Evolutionary conservation across 495 filamentous ascomycete species (phyloP).

Genomic region (Cryomyces antarcticus): DNA sequence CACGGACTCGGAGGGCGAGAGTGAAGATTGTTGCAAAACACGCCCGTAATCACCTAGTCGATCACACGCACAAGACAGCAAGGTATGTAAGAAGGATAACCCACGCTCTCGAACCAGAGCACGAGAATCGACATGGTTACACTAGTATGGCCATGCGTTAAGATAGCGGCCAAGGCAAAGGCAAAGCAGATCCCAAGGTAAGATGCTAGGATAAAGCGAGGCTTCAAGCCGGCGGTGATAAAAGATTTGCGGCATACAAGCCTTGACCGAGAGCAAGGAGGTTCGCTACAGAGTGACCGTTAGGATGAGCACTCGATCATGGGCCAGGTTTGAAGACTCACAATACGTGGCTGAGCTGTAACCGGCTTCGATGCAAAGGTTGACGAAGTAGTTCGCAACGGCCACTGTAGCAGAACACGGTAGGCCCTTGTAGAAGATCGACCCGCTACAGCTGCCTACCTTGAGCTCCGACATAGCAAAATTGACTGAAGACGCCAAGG

Average conservation of each 20-base stretch:
- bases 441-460: background rate
- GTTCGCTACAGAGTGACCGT: background rate
- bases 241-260: background rate
- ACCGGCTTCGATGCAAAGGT: background rate
- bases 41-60: background rate
- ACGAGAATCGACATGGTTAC: background rate
- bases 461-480: conserved; percentile 4
- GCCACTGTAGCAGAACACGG: background rate
- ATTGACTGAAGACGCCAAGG: conserved; percentile 1
- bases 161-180: background rate
- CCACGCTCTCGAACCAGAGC: conserved; percentile 1
- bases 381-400: background rate
- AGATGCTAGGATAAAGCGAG: background rate
- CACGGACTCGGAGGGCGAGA: conserved; percentile 30
- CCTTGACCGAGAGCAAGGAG: conserved; percentile 1
- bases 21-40: conserved; percentile 8
- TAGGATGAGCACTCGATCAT: background rate
- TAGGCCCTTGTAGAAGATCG: too few species aligned
- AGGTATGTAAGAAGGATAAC: background rate
- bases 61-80: background rate
- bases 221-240: background rate
- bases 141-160: background rate
- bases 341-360: background rate
- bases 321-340: background rate
- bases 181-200: conserved; percentile 1